Evolutionary conservation across 176 grass and related monocot genomes (phyloP).

Genomic region (Rhipidocladum racemiflorum): DNA sequence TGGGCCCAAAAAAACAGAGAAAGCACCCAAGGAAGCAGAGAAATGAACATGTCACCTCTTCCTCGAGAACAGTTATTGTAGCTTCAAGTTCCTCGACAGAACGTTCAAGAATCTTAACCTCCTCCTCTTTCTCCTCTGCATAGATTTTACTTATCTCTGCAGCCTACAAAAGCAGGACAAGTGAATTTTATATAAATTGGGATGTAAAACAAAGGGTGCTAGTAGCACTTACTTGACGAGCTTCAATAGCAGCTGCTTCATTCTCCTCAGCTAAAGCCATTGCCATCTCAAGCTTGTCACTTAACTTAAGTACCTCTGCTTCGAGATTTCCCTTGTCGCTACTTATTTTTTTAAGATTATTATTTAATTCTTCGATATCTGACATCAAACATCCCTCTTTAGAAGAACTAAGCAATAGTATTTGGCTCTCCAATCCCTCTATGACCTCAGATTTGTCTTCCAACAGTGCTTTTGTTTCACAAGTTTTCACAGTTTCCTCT

Average conservation of each 20-base stretch:
- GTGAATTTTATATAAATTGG: slow-evolving; percentile 13
- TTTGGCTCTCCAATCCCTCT: slow-evolving; percentile 63
- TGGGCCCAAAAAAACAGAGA: background rate
- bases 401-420: slow-evolving; percentile 58
- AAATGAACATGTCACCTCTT: slow-evolving; percentile 49
- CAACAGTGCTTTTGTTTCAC: slow-evolving; percentile 46
- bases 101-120: slow-evolving; percentile 81
- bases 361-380: slow-evolving; percentile 47
- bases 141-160: slow-evolving; percentile 71
- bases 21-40: background rate
- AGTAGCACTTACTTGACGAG: slow-evolving; percentile 60
- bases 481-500: slow-evolving; percentile 51
- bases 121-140: slow-evolving; percentile 81
- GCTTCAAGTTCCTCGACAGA: slow-evolving; percentile 82
- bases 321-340: slow-evolving; percentile 45
- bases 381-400: slow-evolving; percentile 38
- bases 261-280: slow-evolving; percentile 85
- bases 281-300: slow-evolving; percentile 64
- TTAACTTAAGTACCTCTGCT: slow-evolving; percentile 52
- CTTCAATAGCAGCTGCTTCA: slow-evolving; percentile 74
- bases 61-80: slow-evolving; percentile 77
- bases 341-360: slow-evolving; percentile 42
- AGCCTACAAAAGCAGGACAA: slow-evolving; percentile 49
- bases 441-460: slow-evolving; percentile 68
- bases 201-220: background rate